phyloP scores from a whole-genome alignment of 805 yeast genomes.

The Candida nitratophila region DNA sequence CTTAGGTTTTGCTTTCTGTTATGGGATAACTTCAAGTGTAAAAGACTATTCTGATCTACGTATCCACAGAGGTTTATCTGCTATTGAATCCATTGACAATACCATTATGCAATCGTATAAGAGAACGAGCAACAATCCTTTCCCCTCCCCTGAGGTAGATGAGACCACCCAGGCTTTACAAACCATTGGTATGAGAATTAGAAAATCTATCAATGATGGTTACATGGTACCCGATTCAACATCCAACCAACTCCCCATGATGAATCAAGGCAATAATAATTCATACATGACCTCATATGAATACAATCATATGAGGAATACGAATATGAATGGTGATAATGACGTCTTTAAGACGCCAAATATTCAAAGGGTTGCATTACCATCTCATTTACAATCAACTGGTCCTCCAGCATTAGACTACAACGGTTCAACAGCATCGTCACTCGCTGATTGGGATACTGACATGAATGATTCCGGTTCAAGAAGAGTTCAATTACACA shows the following conservation, averaged over 20 bases:
- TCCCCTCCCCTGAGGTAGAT: conserved; percentile 5
- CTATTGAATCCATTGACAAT: too few species aligned
- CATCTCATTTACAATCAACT: conserved; percentile 24
- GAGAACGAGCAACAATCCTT: conserved; percentile 1
- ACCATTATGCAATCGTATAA: conserved; percentile 3
- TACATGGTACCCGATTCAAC: conserved; percentile 25
- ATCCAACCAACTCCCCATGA: neutral
- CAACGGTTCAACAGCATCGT: conserved; percentile 38
- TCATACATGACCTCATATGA: conserved; percentile 7
- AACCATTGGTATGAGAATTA: conserved; percentile 63
- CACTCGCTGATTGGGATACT: conserved; percentile 37
- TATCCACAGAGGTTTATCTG: too few species aligned
- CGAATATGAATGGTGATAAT: too few species aligned
- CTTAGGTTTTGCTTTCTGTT: too few species aligned
- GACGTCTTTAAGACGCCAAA: conserved; percentile 2
- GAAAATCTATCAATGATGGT: conserved; percentile 62
- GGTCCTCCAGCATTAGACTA: conserved; percentile 34
- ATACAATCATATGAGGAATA: neutral
- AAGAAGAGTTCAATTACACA: neutral
- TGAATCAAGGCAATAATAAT: neutral
- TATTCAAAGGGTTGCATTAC: conserved; percentile 32
- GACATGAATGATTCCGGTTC: conserved; percentile 10
- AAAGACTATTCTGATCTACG: too few species aligned
- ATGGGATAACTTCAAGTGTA: too few species aligned
- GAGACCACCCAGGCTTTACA: conserved; percentile 36